These are phyloP conservation scores for Xylaria sp. DNA, from an alignment of 2,329 filamentous ascomycete species.

Conservation along the genomic window DNA sequence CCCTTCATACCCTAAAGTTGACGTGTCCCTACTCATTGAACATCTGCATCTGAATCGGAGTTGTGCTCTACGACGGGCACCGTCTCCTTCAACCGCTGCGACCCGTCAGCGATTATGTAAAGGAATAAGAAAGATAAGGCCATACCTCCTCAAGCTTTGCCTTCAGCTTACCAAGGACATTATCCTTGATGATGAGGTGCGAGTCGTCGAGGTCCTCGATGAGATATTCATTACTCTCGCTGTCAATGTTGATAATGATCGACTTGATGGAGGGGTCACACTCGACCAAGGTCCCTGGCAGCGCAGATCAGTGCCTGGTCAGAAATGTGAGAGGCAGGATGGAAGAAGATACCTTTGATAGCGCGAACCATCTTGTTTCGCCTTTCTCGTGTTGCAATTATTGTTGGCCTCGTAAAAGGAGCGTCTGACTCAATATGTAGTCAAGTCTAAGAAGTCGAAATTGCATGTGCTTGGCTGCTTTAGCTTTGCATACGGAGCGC, in stretches of 20 bases:
- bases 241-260: slow-evolving; percentile 78
- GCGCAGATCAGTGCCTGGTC: slow-evolving; percentile 11
- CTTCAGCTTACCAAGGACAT: slow-evolving; percentile 71
- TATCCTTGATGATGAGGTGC: slow-evolving; percentile 74
- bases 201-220: slow-evolving; percentile 81
- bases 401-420: neutral
- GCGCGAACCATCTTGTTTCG: slow-evolving; percentile 31
- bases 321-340: neutral
- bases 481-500: neutral
- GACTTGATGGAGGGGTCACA: slow-evolving; percentile 88
- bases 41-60: slow-evolving; percentile 52
- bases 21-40: slow-evolving; percentile 23
- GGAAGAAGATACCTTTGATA: slow-evolving; percentile 31
- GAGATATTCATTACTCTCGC: slow-evolving; percentile 70
- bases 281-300: slow-evolving; percentile 71
- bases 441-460: neutral
- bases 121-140: slow-evolving; percentile 12
- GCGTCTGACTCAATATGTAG: neutral
- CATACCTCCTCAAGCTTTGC: slow-evolving; percentile 67
- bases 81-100: slow-evolving; percentile 54
- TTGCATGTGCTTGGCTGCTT: neutral
- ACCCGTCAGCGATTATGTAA: slow-evolving; percentile 20
- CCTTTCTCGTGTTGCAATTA: neutral
- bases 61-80: slow-evolving; percentile 52
- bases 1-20: neutral